phyloP scores from a whole-genome alignment of 306 rosid species.

The Trifolium pratense region DNA sequence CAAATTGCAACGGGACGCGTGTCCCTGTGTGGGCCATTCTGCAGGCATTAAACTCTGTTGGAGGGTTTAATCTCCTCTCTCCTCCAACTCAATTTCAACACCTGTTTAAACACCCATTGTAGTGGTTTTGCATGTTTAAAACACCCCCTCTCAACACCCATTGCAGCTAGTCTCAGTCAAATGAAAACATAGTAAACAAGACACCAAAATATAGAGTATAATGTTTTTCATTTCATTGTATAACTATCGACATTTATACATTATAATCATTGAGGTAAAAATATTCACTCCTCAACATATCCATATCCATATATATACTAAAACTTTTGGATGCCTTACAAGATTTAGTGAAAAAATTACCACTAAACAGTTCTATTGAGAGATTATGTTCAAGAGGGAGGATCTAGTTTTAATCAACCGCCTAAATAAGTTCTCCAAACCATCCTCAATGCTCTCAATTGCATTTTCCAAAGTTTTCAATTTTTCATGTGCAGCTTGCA shows the following conservation, averaged over 20 bases:
- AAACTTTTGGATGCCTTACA: neutral
- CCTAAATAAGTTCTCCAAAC: constrained; percentile 16
- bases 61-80: no score
- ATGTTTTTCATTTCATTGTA: neutral
- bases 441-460: constrained; percentile 10
- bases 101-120: no score
- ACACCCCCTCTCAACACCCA: no score
- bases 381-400: constrained; percentile 17
- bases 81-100: no score
- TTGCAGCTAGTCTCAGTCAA: no score
- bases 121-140: no score
- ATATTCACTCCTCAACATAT: neutral
- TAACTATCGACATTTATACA: neutral
- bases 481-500: neutral
- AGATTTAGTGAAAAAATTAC: neutral
- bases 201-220: neutral
- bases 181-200: neutral
- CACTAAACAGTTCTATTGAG: neutral
- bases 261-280: neutral
- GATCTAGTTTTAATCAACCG: constrained; percentile 25
- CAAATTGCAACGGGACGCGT: no score
- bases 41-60: no score
- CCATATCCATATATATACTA: neutral
- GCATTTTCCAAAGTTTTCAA: constrained; percentile 16
- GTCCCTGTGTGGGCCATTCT: no score